These are phyloP conservation scores for Ascocoryne sarcoides DNA, from an alignment of 2,329 filamentous ascomycete species.

Conservation along the genomic window DNA sequence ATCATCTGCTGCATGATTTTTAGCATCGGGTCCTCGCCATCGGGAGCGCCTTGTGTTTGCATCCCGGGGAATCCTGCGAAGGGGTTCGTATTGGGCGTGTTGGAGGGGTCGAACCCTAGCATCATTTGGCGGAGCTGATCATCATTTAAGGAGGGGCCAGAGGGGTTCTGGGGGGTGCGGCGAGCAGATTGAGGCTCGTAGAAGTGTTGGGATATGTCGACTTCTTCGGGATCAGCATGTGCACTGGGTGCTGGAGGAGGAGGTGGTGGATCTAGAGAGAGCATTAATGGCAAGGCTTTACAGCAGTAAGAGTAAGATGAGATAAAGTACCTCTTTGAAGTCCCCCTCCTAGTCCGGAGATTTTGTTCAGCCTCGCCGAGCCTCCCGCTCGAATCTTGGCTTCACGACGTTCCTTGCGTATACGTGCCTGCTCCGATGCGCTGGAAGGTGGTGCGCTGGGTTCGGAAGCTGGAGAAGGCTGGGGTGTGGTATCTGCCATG, in stretches of 20 bases:
- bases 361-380: constrained; percentile 61
- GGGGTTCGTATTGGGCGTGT: constrained; percentile 25
- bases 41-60: constrained; percentile 17
- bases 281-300: constrained; percentile 2
- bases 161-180: constrained; percentile 22
- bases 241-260: constrained; percentile 27
- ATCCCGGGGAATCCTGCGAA: constrained; percentile 27
- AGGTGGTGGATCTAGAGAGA: constrained; percentile 28
- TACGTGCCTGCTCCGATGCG: constrained; percentile 57
- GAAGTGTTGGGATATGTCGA: constrained; percentile 68
- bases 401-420: constrained; percentile 70
- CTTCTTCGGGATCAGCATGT: constrained; percentile 61
- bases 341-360: constrained; percentile 60
- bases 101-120: constrained; percentile 43
- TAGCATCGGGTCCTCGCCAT: constrained; percentile 56
- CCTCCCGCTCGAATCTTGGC: constrained; percentile 70
- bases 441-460: constrained; percentile 27
- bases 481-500: constrained; percentile 24
- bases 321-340: constrained; percentile 34
- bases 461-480: constrained; percentile 11
- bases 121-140: constrained; percentile 58
- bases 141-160: constrained; percentile 35
- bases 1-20: constrained; percentile 71
- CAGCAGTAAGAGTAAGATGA: not conserved
- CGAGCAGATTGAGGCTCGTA: constrained; percentile 47